These are phyloP conservation scores for Fusarium irregulare DNA, from an alignment of 2,329 filamentous ascomycete genomes.

Conservation along the genomic window DNA sequence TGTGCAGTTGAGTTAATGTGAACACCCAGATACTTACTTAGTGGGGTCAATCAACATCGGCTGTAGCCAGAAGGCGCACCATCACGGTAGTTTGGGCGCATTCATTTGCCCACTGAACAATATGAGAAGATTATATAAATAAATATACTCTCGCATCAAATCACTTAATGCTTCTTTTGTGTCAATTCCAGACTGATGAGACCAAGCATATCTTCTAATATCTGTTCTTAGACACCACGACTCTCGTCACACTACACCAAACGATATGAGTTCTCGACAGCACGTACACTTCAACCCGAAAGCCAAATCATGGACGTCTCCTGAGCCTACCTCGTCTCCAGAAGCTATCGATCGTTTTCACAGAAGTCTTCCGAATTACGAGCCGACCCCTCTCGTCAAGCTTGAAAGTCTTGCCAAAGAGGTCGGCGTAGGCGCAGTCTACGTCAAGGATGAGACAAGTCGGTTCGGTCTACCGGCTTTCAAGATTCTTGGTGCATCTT, in stretches of 20 bases:
- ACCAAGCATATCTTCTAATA: neutral
- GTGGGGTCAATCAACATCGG: rapidly evolving
- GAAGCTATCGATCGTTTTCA: conserved; percentile 62
- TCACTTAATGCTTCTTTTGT: neutral
- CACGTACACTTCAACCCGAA: conserved; percentile 42
- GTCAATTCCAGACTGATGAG: neutral
- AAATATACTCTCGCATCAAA: neutral
- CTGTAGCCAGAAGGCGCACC: neutral
- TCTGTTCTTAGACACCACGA: neutral
- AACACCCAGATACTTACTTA: neutral
- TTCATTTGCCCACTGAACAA: neutral
- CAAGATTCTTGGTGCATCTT: conserved; percentile 83
- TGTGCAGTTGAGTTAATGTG: neutral
- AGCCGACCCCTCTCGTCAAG: conserved; percentile 62
- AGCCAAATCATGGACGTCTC: conserved; percentile 30
- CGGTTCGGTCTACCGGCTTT: conserved; percentile 79
- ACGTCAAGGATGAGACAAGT: conserved; percentile 77
- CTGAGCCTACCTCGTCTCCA: conserved; percentile 1
- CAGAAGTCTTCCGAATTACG: conserved; percentile 65
- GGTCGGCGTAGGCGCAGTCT: conserved; percentile 67
- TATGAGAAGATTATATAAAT: neutral
- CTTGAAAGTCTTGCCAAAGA: conserved; percentile 66
- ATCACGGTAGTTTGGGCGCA: neutral
- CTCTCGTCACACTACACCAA: neutral
- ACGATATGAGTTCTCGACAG: conserved; percentile 39